Evolutionary conservation across 202 grass and related monocot species (phyloP), one percentile per base, ranked within the genome.

Genomic region (Eragrostis tef): DNA sequence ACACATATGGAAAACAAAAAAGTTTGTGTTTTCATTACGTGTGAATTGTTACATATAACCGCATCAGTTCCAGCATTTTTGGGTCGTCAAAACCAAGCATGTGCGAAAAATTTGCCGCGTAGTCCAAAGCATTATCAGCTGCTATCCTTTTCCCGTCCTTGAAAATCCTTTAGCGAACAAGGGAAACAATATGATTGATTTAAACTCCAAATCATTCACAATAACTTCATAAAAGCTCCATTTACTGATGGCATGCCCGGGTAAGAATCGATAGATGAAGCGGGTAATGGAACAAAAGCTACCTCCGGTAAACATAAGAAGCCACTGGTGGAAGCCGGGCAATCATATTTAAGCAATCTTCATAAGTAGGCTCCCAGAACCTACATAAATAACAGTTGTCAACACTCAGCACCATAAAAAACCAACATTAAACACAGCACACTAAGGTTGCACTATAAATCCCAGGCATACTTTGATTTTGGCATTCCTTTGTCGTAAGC

Each of bases 361-460:
- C 95, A 85, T 98, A 98, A 54, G 95, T 98, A 79, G 95, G 95
- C 75, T 98, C 95, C 95, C 92, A 98, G 77, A 91, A 98, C 85
- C 95, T 98, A 89, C 64, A 47, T 62, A 85, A 72, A 83, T 19
- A 75, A 45, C 2, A 82, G 24, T 53, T 60, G 83, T 70, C 10
- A 86, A 85, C 46, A 61, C 22, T 26, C 24, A 61, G 24, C 58
- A 72, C 41, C 19, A 71, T 52, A 43, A 27, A 77, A 61, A 59
- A 59, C 43, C 50, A 71, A 73, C 20, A 64, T 31, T 75, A 4
- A 75, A 80, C 47, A 25, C 58, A 69, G 72, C 52, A 21, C 14
- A 81, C 27, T 69, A 70, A 9, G 53, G n/a, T 53, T 48, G 34
- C 24, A 74, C 45, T 68, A 85, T 52, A 73, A 68, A 86, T 62